Evolutionary conservation across 202 grass and related monocot genomes (phyloP).

Genomic region (Elaeis oleifera): DNA sequence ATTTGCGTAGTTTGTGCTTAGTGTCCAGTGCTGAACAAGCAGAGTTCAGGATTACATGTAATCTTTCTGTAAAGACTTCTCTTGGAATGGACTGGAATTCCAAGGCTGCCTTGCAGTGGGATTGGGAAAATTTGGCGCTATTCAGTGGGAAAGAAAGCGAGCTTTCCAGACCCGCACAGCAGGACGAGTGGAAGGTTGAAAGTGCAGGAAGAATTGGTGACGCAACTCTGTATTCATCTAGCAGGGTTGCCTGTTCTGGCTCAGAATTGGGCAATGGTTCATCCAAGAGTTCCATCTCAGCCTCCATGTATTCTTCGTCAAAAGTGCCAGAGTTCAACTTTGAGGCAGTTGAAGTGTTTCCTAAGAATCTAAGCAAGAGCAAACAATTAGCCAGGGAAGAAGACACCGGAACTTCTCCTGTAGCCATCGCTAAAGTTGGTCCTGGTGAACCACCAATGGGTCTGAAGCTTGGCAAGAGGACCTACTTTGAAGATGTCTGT

Average conservation of each 20-base stretch:
- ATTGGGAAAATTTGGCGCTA: conserved; percentile 38
- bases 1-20: too few relatives aligned
- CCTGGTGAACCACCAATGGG: conserved; percentile 42
- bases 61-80: conserved; percentile 28
- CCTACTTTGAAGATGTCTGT: conserved; percentile 51
- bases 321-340: conserved; percentile 36
- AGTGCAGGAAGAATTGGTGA: conserved; percentile 15
- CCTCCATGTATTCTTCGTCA: conserved; percentile 36
- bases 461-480: conserved; percentile 50
- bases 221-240: conserved; percentile 24
- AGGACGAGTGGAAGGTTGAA: conserved; percentile 19
- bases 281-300: conserved; percentile 44
- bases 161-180: conserved; percentile 21
- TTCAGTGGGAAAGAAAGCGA: conserved; percentile 20
- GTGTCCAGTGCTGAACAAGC: too few relatives aligned
- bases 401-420: conserved; percentile 27
- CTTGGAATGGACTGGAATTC: conserved; percentile 55
- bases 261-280: conserved; percentile 43
- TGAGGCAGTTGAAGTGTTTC: conserved; percentile 6
- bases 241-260: conserved; percentile 38
- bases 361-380: conserved; percentile 14
- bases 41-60: conserved; percentile 2
- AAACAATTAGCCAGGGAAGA: conserved; percentile 19
- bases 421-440: conserved; percentile 4
- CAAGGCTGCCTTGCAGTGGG: conserved; percentile 40